phyloP scores from a whole-genome alignment of 331 rosid species.

The Cydonia oblonga region DNA sequence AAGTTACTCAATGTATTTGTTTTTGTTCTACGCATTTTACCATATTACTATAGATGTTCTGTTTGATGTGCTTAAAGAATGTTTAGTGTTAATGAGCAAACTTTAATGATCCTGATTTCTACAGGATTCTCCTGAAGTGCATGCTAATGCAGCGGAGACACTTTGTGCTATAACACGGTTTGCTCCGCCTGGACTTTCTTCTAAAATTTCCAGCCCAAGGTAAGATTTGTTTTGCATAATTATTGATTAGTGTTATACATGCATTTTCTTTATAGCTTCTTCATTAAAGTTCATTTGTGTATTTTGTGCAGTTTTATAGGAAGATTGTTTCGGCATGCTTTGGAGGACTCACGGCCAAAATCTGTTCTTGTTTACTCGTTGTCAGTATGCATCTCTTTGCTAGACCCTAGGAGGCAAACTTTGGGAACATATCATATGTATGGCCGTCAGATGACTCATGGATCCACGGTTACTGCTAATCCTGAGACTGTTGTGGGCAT shows the following conservation, averaged over 20 bases:
- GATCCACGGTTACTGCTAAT: slow-evolving; percentile 55
- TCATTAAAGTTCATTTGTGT: background rate
- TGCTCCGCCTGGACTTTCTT: slow-evolving; percentile 91
- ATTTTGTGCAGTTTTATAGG: slow-evolving; percentile 66
- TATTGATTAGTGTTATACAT: background rate
- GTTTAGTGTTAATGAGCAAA: background rate
- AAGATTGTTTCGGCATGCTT: slow-evolving; percentile 79
- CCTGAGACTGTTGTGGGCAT: slow-evolving; percentile 93
- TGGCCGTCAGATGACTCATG: slow-evolving; percentile 64
- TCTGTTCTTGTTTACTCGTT: slow-evolving; percentile 89
- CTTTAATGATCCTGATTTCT: slow-evolving; percentile 13
- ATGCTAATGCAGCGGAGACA: slow-evolving; percentile 90
- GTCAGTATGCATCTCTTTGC: slow-evolving; percentile 88
- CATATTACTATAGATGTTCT: background rate
- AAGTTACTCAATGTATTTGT: background rate
- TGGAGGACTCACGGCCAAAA: slow-evolving; percentile 91
- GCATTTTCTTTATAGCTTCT: slow-evolving; percentile 7
- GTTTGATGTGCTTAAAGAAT: background rate
- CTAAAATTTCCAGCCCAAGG: slow-evolving; percentile 90
- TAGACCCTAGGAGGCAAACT: slow-evolving; percentile 79
- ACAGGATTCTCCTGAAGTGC: slow-evolving; percentile 95
- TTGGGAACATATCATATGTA: slow-evolving; percentile 61
- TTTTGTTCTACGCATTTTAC: background rate
- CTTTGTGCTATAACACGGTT: slow-evolving; percentile 87
- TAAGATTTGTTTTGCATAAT: slow-evolving; percentile 8